These are phyloP conservation scores for Pseudogymnoascus sp. DNA, from an alignment of 2,329 filamentous ascomycete species.

Conservation along the genomic window DNA sequence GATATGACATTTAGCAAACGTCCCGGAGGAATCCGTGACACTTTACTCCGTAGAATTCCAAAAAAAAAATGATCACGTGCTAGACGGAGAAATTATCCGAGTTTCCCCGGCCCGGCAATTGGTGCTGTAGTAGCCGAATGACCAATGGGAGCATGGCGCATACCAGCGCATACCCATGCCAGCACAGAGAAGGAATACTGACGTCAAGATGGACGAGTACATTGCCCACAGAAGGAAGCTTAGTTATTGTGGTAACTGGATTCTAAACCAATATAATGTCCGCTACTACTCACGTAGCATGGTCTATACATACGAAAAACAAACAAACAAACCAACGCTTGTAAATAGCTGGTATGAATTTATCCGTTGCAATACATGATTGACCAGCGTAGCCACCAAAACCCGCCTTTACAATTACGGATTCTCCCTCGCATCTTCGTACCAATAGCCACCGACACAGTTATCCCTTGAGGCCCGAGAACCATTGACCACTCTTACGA, in stretches of 20 bases:
- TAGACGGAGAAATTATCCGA: constrained; percentile 2
- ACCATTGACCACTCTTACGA: background rate
- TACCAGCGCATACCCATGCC: background rate
- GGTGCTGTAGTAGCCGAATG: background rate
- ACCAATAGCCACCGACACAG: constrained; percentile 1
- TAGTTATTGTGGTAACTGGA: background rate
- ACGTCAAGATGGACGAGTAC: background rate
- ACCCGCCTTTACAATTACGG: background rate
- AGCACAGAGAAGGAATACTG: background rate
- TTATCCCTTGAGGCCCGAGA: background rate
- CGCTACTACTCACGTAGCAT: background rate
- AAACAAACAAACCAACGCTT: no score
- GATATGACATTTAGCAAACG: background rate
- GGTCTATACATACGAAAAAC: background rate
- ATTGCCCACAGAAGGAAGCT: background rate
- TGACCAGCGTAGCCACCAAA: background rate
- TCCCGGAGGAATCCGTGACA: background rate
- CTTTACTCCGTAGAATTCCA: no score
- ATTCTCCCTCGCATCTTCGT: background rate
- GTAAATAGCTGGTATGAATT: background rate
- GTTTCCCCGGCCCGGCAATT: constrained; percentile 1
- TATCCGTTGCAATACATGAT: constrained; percentile 1
- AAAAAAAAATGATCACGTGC: background rate
- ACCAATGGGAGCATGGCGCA: background rate
- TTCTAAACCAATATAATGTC: background rate